Conservation (phyloP, 257 asterid species). For the Solanum rostratum region DNA sequence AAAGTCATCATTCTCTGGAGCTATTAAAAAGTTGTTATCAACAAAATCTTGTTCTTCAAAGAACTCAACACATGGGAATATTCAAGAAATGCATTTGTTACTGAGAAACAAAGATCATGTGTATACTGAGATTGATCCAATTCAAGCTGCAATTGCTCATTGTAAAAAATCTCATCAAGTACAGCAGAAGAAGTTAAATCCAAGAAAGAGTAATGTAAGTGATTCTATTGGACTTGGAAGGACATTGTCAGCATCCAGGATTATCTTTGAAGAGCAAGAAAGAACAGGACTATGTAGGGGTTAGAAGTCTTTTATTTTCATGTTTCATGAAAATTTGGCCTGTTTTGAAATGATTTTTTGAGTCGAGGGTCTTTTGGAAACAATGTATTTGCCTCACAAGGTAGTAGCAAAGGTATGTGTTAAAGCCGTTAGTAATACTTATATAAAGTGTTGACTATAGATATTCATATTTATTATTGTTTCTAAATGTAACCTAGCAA, state of each 20-base stretch:
- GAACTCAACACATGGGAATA: slow-evolving; percentile 14
- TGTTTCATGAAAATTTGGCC: no score
- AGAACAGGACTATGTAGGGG: slow-evolving; percentile 29
- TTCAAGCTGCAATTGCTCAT: slow-evolving; percentile 83
- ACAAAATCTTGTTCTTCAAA: slow-evolving; percentile 20
- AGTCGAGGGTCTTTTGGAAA: not conserved
- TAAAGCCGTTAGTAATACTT: no score
- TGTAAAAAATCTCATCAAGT: slow-evolving; percentile 60
- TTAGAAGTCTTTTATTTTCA: not conserved
- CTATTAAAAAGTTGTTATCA: slow-evolving; percentile 41
- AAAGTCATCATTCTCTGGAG: slow-evolving; percentile 79
- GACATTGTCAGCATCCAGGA: slow-evolving; percentile 22
- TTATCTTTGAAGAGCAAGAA: slow-evolving; percentile 24
- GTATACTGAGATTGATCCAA: slow-evolving; percentile 43
- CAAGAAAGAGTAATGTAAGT: slow-evolving; percentile 23
- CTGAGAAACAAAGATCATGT: slow-evolving; percentile 33
- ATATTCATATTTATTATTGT: no score
- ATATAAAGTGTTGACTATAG: no score
- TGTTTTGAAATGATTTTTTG: not conserved
- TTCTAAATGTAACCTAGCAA: no score
- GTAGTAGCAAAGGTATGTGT: no score
- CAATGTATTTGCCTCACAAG: not conserved
- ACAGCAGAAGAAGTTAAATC: not conserved
- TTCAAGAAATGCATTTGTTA: slow-evolving; percentile 14
- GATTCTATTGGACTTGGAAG: slow-evolving; percentile 19